Evolutionary conservation across 345 rosid species (phyloP).

Genomic region (Corchorus olitorius): DNA sequence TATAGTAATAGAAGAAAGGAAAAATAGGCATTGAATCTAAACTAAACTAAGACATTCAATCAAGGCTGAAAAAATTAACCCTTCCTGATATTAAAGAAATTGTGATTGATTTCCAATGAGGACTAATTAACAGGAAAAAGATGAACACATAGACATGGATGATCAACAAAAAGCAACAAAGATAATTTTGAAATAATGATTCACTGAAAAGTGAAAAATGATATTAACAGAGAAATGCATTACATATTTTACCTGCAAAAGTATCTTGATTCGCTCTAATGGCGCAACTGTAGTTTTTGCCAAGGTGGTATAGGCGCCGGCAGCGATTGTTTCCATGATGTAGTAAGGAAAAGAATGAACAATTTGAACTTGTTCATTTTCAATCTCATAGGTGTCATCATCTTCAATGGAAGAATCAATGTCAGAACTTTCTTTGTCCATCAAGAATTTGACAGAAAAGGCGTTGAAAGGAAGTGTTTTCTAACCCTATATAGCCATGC

Average conservation of each 20-base stretch:
- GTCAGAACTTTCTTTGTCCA: constrained; percentile 17
- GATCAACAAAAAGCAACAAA: neutral
- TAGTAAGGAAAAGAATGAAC: constrained; percentile 65
- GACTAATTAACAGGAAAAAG: too few species aligned
- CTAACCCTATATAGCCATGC: neutral
- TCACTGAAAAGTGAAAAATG: neutral
- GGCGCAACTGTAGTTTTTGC: constrained; percentile 93
- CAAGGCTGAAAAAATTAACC: too few species aligned
- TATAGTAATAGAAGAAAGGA: too few species aligned
- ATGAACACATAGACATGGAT: neutral
- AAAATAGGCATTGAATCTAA: neutral
- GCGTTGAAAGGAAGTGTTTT: neutral
- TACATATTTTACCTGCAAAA: constrained; percentile 66
- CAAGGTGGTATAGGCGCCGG: constrained; percentile 81
- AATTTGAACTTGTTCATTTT: constrained; percentile 37
- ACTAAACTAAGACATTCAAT: neutral
- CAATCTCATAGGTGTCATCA: constrained; percentile 46
- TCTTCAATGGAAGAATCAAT: constrained; percentile 62
- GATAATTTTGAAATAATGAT: neutral
- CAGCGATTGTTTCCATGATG: constrained; percentile 74
- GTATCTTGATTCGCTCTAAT: constrained; percentile 80
- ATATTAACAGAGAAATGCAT: neutral
- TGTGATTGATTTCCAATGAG: neutral
- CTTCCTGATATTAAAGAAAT: neutral
- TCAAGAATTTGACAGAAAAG: neutral